These are phyloP conservation scores for Cryptosporidium xiaoi DNA, from an alignment of 169 alveolate species.

Conservation along the genomic window DNA sequence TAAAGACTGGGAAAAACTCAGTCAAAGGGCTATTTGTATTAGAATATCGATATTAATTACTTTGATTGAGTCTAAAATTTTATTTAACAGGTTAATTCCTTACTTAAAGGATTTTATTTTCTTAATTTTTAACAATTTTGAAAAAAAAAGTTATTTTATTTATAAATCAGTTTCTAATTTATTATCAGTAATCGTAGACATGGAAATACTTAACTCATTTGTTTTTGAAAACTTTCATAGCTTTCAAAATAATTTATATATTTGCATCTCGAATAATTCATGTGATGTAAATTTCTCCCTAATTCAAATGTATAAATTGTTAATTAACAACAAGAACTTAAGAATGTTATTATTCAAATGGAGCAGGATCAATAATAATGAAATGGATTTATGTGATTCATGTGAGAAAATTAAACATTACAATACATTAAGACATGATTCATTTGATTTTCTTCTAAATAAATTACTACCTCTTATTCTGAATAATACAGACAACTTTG, in stretches of 20 bases:
- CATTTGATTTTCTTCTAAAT: not conserved
- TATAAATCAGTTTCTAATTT: not conserved
- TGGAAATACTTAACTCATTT: slow-evolving; percentile 1
- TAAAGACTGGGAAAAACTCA: slow-evolving; percentile 29
- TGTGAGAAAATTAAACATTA: too few relatives aligned
- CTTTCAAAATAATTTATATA: slow-evolving; percentile 12
- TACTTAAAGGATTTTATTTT: slow-evolving; percentile 1
- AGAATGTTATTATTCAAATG: too few relatives aligned
- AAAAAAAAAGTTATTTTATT: slow-evolving; percentile 31
- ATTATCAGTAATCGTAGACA: not conserved
- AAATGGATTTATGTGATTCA: too few relatives aligned
- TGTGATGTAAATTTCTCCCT: not conserved
- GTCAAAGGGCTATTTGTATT: slow-evolving; percentile 36
- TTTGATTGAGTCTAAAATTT: not conserved
- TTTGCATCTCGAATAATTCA: not conserved
- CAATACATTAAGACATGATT: not conserved
- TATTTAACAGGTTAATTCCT: not conserved
- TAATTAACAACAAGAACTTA: slow-evolving; percentile 1
- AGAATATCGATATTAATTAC: slow-evolving; percentile 7
- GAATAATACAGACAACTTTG: not conserved
- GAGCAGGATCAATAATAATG: too few relatives aligned
- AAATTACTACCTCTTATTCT: slow-evolving; percentile 5
- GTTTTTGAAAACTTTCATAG: not conserved
- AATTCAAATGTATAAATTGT: slow-evolving; percentile 25
- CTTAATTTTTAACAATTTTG: slow-evolving; percentile 21